Base-by-base conservation (phyloP, 2,329 filamentous ascomycete species). In the Monosporascus sp. region DNA sequence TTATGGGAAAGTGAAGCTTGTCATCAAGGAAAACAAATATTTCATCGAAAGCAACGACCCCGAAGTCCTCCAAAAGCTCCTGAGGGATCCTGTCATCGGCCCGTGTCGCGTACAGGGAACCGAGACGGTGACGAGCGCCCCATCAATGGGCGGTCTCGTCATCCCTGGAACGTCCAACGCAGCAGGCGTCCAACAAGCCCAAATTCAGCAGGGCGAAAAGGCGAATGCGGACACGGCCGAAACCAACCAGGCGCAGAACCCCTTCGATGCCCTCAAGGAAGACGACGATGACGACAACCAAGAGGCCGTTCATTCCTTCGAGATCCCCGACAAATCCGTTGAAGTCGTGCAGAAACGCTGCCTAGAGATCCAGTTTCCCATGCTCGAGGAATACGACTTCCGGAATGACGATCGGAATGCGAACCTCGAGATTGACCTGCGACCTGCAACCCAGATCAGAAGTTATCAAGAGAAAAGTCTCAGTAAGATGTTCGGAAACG, bases 401-500 rank as follows among this genome's bases (percentile, higher is more conserved):
- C 82, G 91, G 54, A 92, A 94, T 62, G 94, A 99, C 68, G 84
- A 89, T 56, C 81, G 85, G 61, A 99, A 97, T 65, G 84, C 93
- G 1, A 96, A 90, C 49, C 77, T 99, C 37, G 91, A 97, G 53
- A 99, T 99, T 62, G 93, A 97, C 68, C 77, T 97, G 48, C 89
- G 89, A 63, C 92, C 93, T 0, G 86, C 87, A 53, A 93, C 92
- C 0, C 88, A 93, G 65, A 97, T 97, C 68, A 86, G 93, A 68
- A 86, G 82, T 31, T 99, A 99, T 63, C 94, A 99, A 69, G 94
- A 99, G 71, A 96, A 97, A 74, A 96, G 91, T 60, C 77, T 99
- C 9, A 96, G 90, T 75, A 99, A 99, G 72, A 99, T 99, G 94
- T 99, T 99, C 69, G 93, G 94, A 67, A 99, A 99, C 67, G 93